Evolutionary conservation across 2,329 filamentous ascomycete species (phyloP), one percentile per base, ranked within the genome.

Genomic region (Ascochyta viciae-villosae): DNA sequence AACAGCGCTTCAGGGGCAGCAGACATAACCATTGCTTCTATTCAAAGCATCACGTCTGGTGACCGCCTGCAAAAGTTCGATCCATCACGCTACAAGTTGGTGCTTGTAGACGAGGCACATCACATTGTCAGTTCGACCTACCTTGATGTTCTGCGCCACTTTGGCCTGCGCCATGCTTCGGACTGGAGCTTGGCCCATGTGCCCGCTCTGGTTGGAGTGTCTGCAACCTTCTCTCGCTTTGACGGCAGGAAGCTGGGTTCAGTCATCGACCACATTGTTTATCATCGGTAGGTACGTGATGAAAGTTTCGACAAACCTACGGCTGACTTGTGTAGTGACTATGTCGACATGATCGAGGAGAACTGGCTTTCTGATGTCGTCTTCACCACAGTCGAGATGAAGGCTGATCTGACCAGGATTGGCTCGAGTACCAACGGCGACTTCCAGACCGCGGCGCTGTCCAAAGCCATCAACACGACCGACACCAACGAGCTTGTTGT

Each of bases 101-200:
- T 99, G 0, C 83, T 99, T 3, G 94, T 99, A 4, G 95, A 99
- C 63, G 95, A 99, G 77, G 95, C 94, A 4, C 95, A 99, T 74
- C 95, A 99, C 75, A 96, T 98, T 49, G 93, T 97, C 40, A 90
- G 95, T 0, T 83, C 86, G 2, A 87, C 87, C 7, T 98, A 98
- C 70, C 81, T 96, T 59, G 83, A 84, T 38, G 83, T 87, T 0
- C 80, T 99, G 43, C 80, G 83, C n/a, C 87, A 98, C 74, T 96
- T 99, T 73, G 86, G 88, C 0, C 82, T 96, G 61, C 79, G 81
- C 12, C 76, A 85, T 50, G 66, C 77, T 78, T 61, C 75, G 64
- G 53, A 76, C 72, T 73, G 69, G 72, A 64, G 9, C 10, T 39
- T 35, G 1, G 42, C 75, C 72, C 45, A 53, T 7, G 60, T 58